Evolutionary conservation across 2,329 filamentous ascomycete species (phyloP), one percentile per base, ranked within the genome.

Genomic region (Neofusicoccum umdonicola): DNA sequence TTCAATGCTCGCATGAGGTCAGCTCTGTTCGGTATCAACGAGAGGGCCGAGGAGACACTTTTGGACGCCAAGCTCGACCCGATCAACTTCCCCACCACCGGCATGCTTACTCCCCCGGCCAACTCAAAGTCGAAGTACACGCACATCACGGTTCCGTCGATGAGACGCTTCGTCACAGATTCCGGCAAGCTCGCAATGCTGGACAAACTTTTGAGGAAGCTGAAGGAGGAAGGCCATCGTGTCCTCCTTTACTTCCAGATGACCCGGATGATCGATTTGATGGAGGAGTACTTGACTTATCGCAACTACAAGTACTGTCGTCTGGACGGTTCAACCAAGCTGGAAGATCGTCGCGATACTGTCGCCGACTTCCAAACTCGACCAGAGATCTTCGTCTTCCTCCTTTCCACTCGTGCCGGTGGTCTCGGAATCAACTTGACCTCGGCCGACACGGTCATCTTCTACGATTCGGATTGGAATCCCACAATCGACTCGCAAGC

Each of bases 401-500:
- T 99, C 41, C 83, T 99, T 45, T 97, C 93, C 19, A 99, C 95
- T 0, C 93, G 95, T 79, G 95, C 95, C 42, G 95, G 95, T 87
- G 95, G 95, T 83, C 85, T 99, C 19, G 95, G 95, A 81, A 99
- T 99, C 84, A 99, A 99, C 74, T 82, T 99, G 70, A 98, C 95
- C 5, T 90, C 91, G 61, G 95, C 95, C 19, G 95, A 99, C 76
- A 99, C 95, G 0, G 95, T 99, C 79, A 98, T 99, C 79, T 99
- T 99, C 82, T 99, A 99, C 84, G 95, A 99, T 76, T 96, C 92
- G 11, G 95, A 99, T 78, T 99, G 95, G 95, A 99, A 99, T 77
- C 95, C 95, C 0, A 98, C 95, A 3, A 98, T 98, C 73, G 95
- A 99, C 77, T 96, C 92, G 62, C 95, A 99, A 78, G 95, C 95